Percentiles rank a stretch among this genome's conserved stretches.
These are phyloP conservation scores for Fusarium miscanthi DNA, from an alignment of 2,329 filamentous ascomycete species.

Conservation along the genomic window DNA sequence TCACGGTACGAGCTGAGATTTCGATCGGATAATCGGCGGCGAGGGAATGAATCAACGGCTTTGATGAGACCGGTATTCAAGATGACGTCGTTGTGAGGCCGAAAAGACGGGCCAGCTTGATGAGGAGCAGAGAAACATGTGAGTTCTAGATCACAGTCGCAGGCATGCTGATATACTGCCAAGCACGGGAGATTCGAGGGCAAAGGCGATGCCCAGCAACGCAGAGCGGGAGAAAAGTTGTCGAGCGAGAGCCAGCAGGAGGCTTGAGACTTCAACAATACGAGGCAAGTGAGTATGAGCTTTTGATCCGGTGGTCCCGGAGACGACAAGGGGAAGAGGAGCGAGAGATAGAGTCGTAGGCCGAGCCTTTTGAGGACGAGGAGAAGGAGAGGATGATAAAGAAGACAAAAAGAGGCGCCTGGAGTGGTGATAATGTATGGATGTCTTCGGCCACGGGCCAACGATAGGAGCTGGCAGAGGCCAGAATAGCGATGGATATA, in stretches of 20 bases:
- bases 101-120: conserved; percentile 17
- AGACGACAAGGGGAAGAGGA: conserved; percentile 21
- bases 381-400: conserved; percentile 6
- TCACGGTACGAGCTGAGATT: conserved; percentile 30
- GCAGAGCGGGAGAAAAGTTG: conserved; percentile 5
- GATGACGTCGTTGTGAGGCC: conserved; percentile 38
- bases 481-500: conserved; percentile 8
- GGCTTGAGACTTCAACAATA: conserved; percentile 28
- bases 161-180: conserved; percentile 39
- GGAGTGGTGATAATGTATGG: conserved; percentile 30
- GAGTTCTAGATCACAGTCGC: conserved; percentile 40
- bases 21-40: conserved; percentile 28
- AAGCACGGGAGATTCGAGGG: conserved; percentile 29
- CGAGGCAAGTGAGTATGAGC: conserved; percentile 13
- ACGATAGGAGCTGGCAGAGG: conserved; percentile 3
- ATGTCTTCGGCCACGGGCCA: conserved; percentile 2
- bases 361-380: background rate
- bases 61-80: conserved; percentile 29
- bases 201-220: conserved; percentile 27
- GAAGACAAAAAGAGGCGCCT: conserved; percentile 15
- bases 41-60: conserved; percentile 25
- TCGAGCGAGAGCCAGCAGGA: background rate
- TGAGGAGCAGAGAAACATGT: conserved; percentile 35
- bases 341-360: conserved; percentile 33
- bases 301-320: conserved; percentile 33